A percentile compares a stretch with the other conserved stretches of the same genome.
Evolutionary conservation across 495 filamentous ascomycete genomes (phyloP).

Genomic region (Viridothelium virens): DNA sequence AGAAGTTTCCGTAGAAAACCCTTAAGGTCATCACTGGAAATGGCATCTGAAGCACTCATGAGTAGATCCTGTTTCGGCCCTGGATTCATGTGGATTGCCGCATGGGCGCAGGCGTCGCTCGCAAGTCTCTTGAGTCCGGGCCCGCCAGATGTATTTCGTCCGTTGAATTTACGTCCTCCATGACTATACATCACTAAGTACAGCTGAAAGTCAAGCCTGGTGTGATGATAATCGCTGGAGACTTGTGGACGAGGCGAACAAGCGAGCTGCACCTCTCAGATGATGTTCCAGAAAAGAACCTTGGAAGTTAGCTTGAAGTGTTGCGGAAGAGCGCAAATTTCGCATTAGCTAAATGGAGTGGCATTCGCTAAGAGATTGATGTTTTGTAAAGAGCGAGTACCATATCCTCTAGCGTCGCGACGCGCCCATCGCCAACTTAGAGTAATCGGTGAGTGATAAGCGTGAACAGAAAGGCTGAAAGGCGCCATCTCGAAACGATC

Average conservation of each 20-base stretch:
- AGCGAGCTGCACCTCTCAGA: neutral
- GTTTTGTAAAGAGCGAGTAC: neutral
- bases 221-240: neutral
- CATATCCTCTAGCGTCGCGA: neutral
- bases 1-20: conserved; percentile 1
- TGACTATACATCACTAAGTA: neutral
- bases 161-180: neutral
- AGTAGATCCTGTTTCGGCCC: neutral
- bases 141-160: neutral
- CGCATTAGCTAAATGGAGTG: neutral
- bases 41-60: conserved; percentile 1
- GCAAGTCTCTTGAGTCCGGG: conserved; percentile 3
- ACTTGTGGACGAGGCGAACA: neutral
- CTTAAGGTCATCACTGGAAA: neutral
- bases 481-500: neutral
- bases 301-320: neutral
- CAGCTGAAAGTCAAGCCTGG: neutral
- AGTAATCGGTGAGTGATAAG: neutral
- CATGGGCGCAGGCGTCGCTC: conserved; percentile 1
- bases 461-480: neutral
- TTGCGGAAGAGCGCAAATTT: neutral
- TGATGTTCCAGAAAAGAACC: neutral
- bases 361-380: neutral
- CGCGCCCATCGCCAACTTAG: neutral
- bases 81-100: neutral